Evolutionary conservation across 208 protist genomes (phyloP), one percentile per base, ranked within the genome.

Genomic region (Trypanosoma lewisi): DNA sequence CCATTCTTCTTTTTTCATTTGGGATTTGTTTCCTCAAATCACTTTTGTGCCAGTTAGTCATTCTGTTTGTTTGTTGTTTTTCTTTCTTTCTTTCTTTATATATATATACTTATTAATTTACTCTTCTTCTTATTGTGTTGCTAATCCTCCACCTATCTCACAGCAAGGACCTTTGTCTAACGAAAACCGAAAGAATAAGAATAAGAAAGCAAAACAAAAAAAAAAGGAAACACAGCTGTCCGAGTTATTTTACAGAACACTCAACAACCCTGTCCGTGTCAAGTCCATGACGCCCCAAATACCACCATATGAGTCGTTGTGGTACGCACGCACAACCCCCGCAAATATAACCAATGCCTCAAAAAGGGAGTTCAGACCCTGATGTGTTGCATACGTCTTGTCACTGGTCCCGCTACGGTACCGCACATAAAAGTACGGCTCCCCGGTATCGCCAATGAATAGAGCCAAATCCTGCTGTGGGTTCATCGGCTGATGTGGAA

Each of bases 371-470:
- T 80, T 62, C 28, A 56, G 27, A 2, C 87, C 87, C 4, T 74
- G 78, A 19, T 73, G 73, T n/a, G 82, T 82, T 28, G 73, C 34
- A 48, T 77, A 77, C 14, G 82, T 59, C 17, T 77, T 64, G 25
- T 71, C 65, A 48, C 61, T 51, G 25, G 58, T 9, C 34, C 67
- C 63, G 17, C 49, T 65, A 31, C 78, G 70, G 42, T 89, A 75
- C 23, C 80, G 75, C 21, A 94, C 80, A 65, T 91, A 91, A 53
- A 89, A 94, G 71, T 94, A 94, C 21, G 88, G 88, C 55, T 80
- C 83, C 4, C 84, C 85, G 14, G 76, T 88, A 64, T 87, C 81
- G 16, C 88, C 88, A n/a, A 90, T 73, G 50, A 72, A 80, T 14
- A 94, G 61, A 2, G 77, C 65, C 7, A 94, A 58, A 44, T 88